Evolutionary conservation across 768 basidiomycete genomes (phyloP), one percentile per base, ranked within the genome.

Genomic region (Kwoniella dejecticola): DNA sequence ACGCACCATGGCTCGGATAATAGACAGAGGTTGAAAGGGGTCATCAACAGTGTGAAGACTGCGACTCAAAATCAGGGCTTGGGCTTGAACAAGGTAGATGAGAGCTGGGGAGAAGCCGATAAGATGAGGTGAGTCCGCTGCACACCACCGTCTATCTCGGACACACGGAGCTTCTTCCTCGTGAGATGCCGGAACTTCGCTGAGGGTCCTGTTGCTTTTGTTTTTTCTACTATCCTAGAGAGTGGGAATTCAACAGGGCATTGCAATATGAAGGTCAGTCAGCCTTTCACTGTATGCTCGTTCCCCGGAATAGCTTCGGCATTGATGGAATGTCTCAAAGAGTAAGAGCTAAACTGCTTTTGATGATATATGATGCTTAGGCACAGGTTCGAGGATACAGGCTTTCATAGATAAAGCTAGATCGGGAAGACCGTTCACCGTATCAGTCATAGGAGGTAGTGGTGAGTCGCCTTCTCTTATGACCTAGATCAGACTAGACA

Each of bases 371-470:
- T n/a, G n/a, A n/a, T n/a, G 15, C 7, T 36, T 30, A 61, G 75
- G 76, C 3, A 70, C 69, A 27, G 76, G 74, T 3, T 66, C 60
- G 30, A 49, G 74, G 31, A 62, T 74, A 29, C 60, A 67, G 42
- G 56, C 64, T 4, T 76, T 76, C 26, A 55, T 76, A 13, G 69
- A 65, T 10, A 77, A 77, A 50, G 72, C 72, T 13, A 56, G 54
- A 24, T 62, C 57, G 15, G 71, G 76, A 2, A 33, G 66, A 47
- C 64, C 69, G 0, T 67, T 77, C 42, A 72, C 68, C 1, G 74
- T 77, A 1, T 62, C 68, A 13, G 76, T 77, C 4, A 67, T 77
- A 41, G 76, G 76, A 19, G 76, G 76, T 7, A 71, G 69, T 52
- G 69, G 71, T 73, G 26, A 61, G 67, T 52, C 6, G n/a, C n/a